A percentile compares a stretch with the other conserved stretches of the same genome.
These are phyloP conservation scores for Alternaria longipes DNA, from an alignment of 2,329 filamentous ascomycete genomes.

Conservation along the genomic window DNA sequence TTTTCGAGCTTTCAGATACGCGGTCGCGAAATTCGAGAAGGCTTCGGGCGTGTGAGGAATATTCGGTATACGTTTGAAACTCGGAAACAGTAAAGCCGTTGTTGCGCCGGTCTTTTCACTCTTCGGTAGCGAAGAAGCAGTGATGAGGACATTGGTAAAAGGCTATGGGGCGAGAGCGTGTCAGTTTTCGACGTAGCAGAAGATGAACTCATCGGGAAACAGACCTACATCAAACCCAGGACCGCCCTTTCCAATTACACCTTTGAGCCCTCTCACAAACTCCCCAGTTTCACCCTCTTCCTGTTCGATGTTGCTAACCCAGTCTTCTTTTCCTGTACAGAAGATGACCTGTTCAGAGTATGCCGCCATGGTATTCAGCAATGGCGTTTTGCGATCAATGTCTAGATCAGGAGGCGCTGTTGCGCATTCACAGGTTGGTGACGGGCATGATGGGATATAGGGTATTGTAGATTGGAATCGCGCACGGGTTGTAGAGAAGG, in stretches of 20 bases:
- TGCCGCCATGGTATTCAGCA: slow-evolving; percentile 79
- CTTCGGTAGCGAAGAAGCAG: slow-evolving; percentile 73
- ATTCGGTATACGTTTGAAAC: slow-evolving; percentile 80
- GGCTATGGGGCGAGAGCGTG: slow-evolving; percentile 65
- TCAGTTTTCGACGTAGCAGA: background rate
- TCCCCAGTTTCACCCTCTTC: slow-evolving; percentile 65
- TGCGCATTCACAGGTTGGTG: slow-evolving; percentile 79
- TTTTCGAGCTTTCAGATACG: slow-evolving; percentile 70
- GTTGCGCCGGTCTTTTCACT: slow-evolving; percentile 53
- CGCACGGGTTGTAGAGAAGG: slow-evolving; percentile 12
- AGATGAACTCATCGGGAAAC: slow-evolving; percentile 20
- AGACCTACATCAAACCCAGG: slow-evolving; percentile 58
- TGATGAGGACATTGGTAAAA: slow-evolving; percentile 80
- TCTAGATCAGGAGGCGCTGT: slow-evolving; percentile 71
- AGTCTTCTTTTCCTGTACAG: slow-evolving; percentile 81
- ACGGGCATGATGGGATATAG: slow-evolving; percentile 66
- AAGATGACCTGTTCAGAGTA: slow-evolving; percentile 87
- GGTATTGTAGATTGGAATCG: slow-evolving; percentile 31
- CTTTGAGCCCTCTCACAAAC: slow-evolving; percentile 76
- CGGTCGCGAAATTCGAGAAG: slow-evolving; percentile 66
- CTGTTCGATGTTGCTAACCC: slow-evolving; percentile 85
- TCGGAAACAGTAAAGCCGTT: slow-evolving; percentile 74
- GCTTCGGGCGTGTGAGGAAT: slow-evolving; percentile 71
- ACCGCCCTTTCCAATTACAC: slow-evolving; percentile 53
- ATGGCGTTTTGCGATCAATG: slow-evolving; percentile 74